These are phyloP conservation scores for Yarrowia hollandica DNA, from an alignment of 805 yeast species.

Conservation along the genomic window DNA sequence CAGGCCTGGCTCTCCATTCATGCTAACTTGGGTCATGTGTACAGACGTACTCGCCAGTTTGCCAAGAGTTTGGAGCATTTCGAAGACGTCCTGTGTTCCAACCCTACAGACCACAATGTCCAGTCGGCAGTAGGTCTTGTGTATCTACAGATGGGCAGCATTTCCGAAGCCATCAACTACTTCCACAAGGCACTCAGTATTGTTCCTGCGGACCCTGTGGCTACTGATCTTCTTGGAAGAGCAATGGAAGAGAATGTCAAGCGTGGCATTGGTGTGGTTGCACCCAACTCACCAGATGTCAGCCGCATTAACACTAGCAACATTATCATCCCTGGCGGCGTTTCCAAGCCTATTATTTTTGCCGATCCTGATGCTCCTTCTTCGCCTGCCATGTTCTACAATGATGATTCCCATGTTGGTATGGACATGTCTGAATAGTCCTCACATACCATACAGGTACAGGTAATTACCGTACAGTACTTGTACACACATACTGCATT, in stretches of 20 bases:
- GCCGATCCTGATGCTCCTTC: slow-evolving; percentile 23
- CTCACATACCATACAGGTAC: neutral
- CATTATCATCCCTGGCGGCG: slow-evolving; percentile 1
- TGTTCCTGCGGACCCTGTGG: slow-evolving; percentile 77
- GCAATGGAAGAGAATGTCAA: slow-evolving; percentile 47
- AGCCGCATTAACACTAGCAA: slow-evolving; percentile 15
- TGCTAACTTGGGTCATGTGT: slow-evolving; percentile 85
- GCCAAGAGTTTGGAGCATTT: slow-evolving; percentile 74
- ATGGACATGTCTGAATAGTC: slow-evolving; percentile 30
- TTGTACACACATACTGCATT: no score
- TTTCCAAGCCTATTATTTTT: slow-evolving; percentile 6
- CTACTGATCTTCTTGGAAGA: slow-evolving; percentile 73
- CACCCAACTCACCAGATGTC: slow-evolving; percentile 2
- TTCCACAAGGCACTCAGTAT: slow-evolving; percentile 81
- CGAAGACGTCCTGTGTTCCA: slow-evolving; percentile 66
- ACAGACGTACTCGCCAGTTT: slow-evolving; percentile 61
- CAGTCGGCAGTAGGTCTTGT: slow-evolving; percentile 84
- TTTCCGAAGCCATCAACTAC: slow-evolving; percentile 66
- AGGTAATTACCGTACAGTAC: no score
- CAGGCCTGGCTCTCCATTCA: slow-evolving; percentile 83
- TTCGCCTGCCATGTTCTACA: slow-evolving; percentile 25
- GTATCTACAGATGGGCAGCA: slow-evolving; percentile 65
- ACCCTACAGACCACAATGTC: slow-evolving; percentile 70
- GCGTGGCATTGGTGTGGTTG: slow-evolving; percentile 2
- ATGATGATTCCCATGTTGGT: slow-evolving; percentile 34